Evolutionary conservation across 2,329 filamentous ascomycete species (phyloP).

Genomic region (Microcera coccophila): DNA sequence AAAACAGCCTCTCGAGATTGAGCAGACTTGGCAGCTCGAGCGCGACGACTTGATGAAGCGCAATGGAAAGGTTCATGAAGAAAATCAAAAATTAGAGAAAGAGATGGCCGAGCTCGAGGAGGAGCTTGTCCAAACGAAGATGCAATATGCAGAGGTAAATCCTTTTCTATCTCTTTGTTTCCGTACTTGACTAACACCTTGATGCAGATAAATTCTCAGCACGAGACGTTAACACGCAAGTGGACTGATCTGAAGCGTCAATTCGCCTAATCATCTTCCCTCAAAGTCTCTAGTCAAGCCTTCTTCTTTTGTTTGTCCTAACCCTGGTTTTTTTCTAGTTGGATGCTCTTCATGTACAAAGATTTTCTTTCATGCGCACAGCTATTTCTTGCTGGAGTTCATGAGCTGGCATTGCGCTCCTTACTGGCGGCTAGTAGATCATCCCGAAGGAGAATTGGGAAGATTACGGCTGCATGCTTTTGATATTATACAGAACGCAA

Average conservation of each 20-base stretch:
- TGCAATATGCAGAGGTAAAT: conserved; percentile 90
- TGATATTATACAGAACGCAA: conserved; percentile 14
- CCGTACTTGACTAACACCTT: conserved; percentile 11
- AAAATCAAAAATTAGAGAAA: conserved; percentile 84
- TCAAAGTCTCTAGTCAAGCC: not conserved
- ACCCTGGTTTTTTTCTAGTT: conserved; percentile 5
- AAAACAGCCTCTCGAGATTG: conserved; percentile 83
- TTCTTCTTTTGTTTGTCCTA: conserved; percentile 1
- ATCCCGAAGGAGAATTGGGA: conserved; percentile 18
- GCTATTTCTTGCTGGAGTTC: conserved; percentile 7
- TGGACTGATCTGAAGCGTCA: conserved; percentile 69
- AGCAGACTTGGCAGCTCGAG: conserved; percentile 74
- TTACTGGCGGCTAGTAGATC: conserved; percentile 17
- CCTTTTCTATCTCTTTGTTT: not conserved
- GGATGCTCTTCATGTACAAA: conserved; percentile 26
- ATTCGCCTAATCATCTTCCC: conserved; percentile 39
- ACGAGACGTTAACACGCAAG: conserved; percentile 71
- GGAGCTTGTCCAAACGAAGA: conserved; percentile 86
- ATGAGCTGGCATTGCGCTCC: conserved; percentile 2
- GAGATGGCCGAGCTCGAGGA: conserved; percentile 89
- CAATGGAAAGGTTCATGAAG: conserved; percentile 89
- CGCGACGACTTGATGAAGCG: conserved; percentile 89
- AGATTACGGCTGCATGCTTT: conserved; percentile 15
- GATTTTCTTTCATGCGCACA: conserved; percentile 2
- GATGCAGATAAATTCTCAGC: conserved; percentile 62